phyloP scores from a whole-genome alignment of 1,139 yeast species.

The Suhomyces bolitotheri region DNA sequence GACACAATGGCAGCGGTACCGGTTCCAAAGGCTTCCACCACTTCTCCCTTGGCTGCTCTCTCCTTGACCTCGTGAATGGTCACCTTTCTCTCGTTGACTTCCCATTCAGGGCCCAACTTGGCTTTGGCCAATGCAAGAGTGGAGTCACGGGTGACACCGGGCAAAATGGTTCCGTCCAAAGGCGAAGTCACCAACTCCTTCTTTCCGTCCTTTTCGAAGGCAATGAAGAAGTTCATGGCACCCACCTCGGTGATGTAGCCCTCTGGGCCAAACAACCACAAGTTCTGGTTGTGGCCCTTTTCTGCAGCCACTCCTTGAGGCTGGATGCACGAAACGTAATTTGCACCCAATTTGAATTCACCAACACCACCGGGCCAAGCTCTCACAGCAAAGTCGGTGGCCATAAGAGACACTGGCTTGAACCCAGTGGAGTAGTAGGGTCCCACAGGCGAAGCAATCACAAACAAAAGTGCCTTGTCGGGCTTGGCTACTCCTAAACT shows the following conservation, averaged over 20 bases:
- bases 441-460: conserved; percentile 94
- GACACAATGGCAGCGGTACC: conserved; percentile 47
- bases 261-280: conserved; percentile 94
- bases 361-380: conserved; percentile 99
- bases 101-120: conserved; percentile 71
- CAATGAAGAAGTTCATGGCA: conserved; percentile 93
- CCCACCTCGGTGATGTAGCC: conserved; percentile 94
- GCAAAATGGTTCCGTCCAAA: conserved; percentile 92
- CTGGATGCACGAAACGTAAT: conserved; percentile 91
- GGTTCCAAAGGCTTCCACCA: conserved; percentile 44
- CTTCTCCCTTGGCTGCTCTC: conserved; percentile 35
- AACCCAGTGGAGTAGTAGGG: conserved; percentile 89
- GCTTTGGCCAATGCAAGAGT: conserved; percentile 73
- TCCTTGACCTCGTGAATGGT: conserved; percentile 37
- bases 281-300: conserved; percentile 89
- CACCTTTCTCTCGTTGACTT: conserved; percentile 35
- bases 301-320: conserved; percentile 88
- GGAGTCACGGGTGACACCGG: conserved; percentile 96
- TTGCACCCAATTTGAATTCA: conserved; percentile 93
- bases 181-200: conserved; percentile 96
- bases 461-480: conserved; percentile 73
- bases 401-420: conserved; percentile 91
- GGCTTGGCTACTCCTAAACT: conserved; percentile 85
- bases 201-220: conserved; percentile 74
- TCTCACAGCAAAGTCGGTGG: conserved; percentile 91